A percentile compares a stretch with the other conserved stretches of the same genome.
Conservation (phyloP, 768 basidiomycete genomes). For the Kwoniella dendrophila region DNA sequence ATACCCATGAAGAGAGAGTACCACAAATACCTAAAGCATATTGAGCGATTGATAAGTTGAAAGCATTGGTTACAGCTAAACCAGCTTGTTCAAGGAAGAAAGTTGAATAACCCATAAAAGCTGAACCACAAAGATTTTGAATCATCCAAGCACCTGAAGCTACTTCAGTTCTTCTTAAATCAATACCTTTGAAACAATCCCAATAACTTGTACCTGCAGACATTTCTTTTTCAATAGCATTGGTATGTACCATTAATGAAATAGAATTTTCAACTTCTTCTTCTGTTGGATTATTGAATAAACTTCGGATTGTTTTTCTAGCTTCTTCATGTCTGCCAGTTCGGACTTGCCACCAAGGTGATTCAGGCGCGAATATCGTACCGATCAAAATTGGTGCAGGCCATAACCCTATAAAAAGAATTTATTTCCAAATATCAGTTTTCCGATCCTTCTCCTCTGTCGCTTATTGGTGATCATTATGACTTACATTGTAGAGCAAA, state of each 20-base stretch:
- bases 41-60: slow-evolving; percentile 40
- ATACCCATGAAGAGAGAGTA: slow-evolving; percentile 41
- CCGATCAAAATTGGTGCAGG: slow-evolving; percentile 41
- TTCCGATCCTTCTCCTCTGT: no score
- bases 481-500: slow-evolving; percentile 41
- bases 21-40: slow-evolving; percentile 45
- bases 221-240: slow-evolving; percentile 52
- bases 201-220: slow-evolving; percentile 51
- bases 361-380: slow-evolving; percentile 47
- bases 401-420: slow-evolving; percentile 38
- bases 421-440: no score
- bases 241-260: slow-evolving; percentile 56
- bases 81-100: slow-evolving; percentile 51
- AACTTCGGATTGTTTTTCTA: slow-evolving; percentile 18
- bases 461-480: neutral
- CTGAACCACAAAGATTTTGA: slow-evolving; percentile 43
- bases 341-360: slow-evolving; percentile 50
- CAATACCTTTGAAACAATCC: slow-evolving; percentile 56
- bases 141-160: slow-evolving; percentile 56
- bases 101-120: slow-evolving; percentile 39
- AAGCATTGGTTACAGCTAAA: slow-evolving; percentile 31
- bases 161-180: slow-evolving; percentile 58
- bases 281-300: slow-evolving; percentile 35
- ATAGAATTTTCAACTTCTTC: slow-evolving; percentile 46
- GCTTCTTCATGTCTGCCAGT: slow-evolving; percentile 35